Base-by-base conservation (phyloP, 257 asterid species). In the Avicennia marina region DNA sequence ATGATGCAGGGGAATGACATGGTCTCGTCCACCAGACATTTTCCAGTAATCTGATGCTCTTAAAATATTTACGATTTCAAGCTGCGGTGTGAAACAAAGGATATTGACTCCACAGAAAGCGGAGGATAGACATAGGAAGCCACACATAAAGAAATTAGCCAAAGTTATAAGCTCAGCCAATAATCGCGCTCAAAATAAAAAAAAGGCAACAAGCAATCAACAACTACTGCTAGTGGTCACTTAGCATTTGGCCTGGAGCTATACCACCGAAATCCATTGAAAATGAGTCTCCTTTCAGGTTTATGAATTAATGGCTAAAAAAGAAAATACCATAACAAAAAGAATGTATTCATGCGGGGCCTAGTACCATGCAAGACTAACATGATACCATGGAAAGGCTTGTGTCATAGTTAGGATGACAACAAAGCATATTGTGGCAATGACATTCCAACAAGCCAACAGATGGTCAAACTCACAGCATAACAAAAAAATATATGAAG, bases 1-100 rank as follows among this genome's bases (percentile, higher is more conserved):
- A 80, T 90, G 98, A 67, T 85, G 96, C 78, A 90, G 54, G 13
- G 96, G 95, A 46, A 90, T 82, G 17, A 90, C 89, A 50, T 90
- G 98, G 72, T 90, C 96, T 64, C 79, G 60, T 58, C 98, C 98
- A 2, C 76, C 78, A 19, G 96, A 90, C 20, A 78, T 81, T 65
- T 68, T 78, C 95, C 95, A 90, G 48, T 83, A 75, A 4, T 63
- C 67, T 2, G 98, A 87, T 41, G 72, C 75, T 60, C 71, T 80
- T 60, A 90, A 65, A 25, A 90, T 64, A 33, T 83, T 75, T 40
- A 87, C 64, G 9, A 90, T 58, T 68, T 90, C 98, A 68, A 52
- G 78, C 98, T 90, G 64, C 67, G 60, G 19, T 45, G 49, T 43
- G 41, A 72, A 42, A 56, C 4, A 53, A 68, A 4, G 27, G 62